Conservation (phyloP, 768 basidiomycete species). For the Crucibulum laeve region DNA sequence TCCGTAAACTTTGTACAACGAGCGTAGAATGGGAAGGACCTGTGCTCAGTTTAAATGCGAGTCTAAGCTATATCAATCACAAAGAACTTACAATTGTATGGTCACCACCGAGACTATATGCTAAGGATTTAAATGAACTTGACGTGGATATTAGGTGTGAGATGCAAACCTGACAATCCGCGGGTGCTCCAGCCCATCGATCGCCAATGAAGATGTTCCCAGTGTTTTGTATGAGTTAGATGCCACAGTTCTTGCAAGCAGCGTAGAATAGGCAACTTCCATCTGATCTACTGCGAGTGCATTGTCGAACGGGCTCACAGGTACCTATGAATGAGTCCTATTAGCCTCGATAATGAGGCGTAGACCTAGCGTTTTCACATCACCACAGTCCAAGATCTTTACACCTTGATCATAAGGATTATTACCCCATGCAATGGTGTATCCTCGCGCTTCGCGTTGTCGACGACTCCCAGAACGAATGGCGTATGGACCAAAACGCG, state of each 20-base stretch:
- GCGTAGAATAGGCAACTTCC: slow-evolving; percentile 76
- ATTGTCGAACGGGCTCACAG: slow-evolving; percentile 78
- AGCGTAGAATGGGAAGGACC: slow-evolving; percentile 80
- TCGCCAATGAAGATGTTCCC: slow-evolving; percentile 33
- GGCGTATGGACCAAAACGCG: slow-evolving; percentile 83
- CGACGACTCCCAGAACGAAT: slow-evolving; percentile 78
- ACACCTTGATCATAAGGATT: slow-evolving; percentile 58
- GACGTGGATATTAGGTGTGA: too few species aligned
- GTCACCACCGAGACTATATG: slow-evolving; percentile 76
- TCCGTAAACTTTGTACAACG: slow-evolving; percentile 75
- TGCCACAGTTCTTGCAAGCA: slow-evolving; percentile 55
- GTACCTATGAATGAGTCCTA: slow-evolving; percentile 45
- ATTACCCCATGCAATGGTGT: slow-evolving; percentile 67
- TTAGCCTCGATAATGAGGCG: not conserved
- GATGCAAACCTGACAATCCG: slow-evolving; percentile 59
- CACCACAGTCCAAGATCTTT: slow-evolving; percentile 79
- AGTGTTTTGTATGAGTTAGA: slow-evolving; percentile 33
- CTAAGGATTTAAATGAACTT: too few species aligned
- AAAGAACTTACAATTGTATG: slow-evolving; percentile 66
- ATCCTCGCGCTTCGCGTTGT: slow-evolving; percentile 51
- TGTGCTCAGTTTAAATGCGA: slow-evolving; percentile 11
- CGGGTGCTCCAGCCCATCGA: slow-evolving; percentile 65
- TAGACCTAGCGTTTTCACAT: slow-evolving; percentile 40
- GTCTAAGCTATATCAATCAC: not conserved
- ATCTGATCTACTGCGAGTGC: slow-evolving; percentile 82